These are phyloP conservation scores for Erythrophleum fordii DNA, from an alignment of 306 rosid species.

Conservation along the genomic window DNA sequence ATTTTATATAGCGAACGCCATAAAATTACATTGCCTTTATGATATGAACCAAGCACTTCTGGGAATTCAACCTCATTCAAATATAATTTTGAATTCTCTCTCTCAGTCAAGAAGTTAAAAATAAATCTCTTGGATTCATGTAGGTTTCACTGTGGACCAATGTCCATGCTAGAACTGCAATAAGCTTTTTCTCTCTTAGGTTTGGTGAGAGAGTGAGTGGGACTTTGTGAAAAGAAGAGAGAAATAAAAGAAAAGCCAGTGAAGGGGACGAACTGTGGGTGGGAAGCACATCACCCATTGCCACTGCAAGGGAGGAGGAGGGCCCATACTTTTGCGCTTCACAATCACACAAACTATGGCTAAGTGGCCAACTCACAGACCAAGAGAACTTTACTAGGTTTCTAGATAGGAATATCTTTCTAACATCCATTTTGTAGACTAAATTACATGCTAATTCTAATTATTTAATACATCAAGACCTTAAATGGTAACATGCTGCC, in stretches of 20 bases:
- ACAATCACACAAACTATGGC: conserved; percentile 38
- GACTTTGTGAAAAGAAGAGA: conserved; percentile 81
- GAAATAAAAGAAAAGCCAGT: conserved; percentile 43
- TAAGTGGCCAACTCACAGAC: conserved; percentile 44
- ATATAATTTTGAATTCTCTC: background rate
- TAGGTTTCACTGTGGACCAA: conserved; percentile 49
- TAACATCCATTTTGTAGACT: conserved; percentile 34
- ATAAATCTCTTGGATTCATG: conserved; percentile 33
- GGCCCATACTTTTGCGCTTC: conserved; percentile 78
- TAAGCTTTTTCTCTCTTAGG: conserved; percentile 37
- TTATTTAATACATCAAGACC: conserved; percentile 22
- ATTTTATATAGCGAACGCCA: conserved; percentile 42
- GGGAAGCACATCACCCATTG: conserved; percentile 70
- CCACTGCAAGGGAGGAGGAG: conserved; percentile 38
- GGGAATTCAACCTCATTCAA: conserved; percentile 20
- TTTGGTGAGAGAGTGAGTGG: conserved; percentile 72
- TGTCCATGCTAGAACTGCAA: conserved; percentile 41
- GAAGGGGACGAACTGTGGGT: conserved; percentile 48
- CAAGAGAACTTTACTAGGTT: conserved; percentile 51
- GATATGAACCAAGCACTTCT: background rate
- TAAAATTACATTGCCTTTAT: conserved; percentile 36
- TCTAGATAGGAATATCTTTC: conserved; percentile 45
- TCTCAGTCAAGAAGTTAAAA: no score
- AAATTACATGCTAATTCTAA: conserved; percentile 34
- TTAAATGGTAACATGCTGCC: conserved; percentile 48